Conservation (phyloP, 2,329 filamentous ascomycete genomes). For the Hypoxylon sp. region DNA sequence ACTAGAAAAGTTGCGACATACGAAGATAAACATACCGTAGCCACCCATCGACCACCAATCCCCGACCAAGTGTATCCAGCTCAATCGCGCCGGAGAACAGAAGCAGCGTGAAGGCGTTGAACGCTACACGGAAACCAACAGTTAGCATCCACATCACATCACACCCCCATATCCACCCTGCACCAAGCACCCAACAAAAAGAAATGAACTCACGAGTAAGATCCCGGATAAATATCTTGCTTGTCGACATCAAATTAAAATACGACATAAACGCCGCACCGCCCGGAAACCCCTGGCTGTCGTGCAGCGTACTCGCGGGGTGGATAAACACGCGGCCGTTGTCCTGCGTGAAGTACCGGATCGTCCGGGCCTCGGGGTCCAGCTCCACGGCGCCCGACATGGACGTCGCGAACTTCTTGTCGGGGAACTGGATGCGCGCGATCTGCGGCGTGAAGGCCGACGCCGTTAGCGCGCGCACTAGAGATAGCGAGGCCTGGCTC, state of each 20-base stretch:
- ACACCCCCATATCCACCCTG: neutral
- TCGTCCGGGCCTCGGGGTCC: slow-evolving; percentile 90
- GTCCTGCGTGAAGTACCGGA: slow-evolving; percentile 91
- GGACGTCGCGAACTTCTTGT: slow-evolving; percentile 92
- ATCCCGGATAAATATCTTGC: slow-evolving; percentile 91
- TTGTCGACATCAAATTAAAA: slow-evolving; percentile 91
- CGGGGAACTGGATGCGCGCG: slow-evolving; percentile 90
- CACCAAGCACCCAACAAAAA: slow-evolving; percentile 9
- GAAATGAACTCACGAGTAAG: slow-evolving; percentile 76
- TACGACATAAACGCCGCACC: slow-evolving; percentile 85
- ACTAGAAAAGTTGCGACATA: too few species aligned
- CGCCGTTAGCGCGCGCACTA: slow-evolving; percentile 77
- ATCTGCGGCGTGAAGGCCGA: slow-evolving; percentile 86
- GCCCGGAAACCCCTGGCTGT: slow-evolving; percentile 79
- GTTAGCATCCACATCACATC: slow-evolving; percentile 12
- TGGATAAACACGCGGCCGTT: slow-evolving; percentile 93
- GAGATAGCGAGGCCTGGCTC: slow-evolving; percentile 54
- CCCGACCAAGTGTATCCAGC: slow-evolving; percentile 87
- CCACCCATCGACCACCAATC: slow-evolving; percentile 93
- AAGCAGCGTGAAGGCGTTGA: slow-evolving; percentile 89
- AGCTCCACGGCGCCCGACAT: slow-evolving; percentile 91
- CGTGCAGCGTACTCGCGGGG: slow-evolving; percentile 87
- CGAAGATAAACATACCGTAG: slow-evolving; percentile 58
- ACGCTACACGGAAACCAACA: slow-evolving; percentile 62
- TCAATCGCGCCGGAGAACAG: slow-evolving; percentile 88